A percentile compares a stretch with the other conserved stretches of the same genome.
These are phyloP conservation scores for Coniferiporia weirii DNA, from an alignment of 1,284 basidiomycete genomes.

Conservation along the genomic window DNA sequence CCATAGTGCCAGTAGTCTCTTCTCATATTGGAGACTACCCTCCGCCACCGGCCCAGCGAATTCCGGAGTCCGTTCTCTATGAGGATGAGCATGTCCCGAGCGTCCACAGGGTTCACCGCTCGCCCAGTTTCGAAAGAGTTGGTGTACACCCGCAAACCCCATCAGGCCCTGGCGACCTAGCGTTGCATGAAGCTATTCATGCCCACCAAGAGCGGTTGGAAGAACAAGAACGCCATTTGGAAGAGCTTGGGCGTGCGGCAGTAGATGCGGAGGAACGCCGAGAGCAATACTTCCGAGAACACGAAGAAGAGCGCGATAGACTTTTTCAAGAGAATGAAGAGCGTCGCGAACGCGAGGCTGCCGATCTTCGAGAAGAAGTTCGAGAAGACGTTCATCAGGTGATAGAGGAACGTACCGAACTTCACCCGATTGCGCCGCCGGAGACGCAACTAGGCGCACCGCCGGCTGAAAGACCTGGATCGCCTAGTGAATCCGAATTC, in stretches of 20 bases:
- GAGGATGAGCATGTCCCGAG: conserved; percentile 3
- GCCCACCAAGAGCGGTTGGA: conserved; percentile 50
- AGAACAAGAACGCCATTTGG: conserved; percentile 46
- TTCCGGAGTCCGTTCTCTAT: background rate
- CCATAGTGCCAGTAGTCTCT: conserved; percentile 4
- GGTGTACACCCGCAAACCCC: conserved; percentile 13
- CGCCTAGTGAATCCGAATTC: background rate
- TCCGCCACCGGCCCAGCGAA: background rate
- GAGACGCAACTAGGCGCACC: background rate
- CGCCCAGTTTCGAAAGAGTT: background rate
- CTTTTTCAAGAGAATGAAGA: conserved; percentile 56
- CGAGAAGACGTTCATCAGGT: conserved; percentile 32
- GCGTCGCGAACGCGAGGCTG: conserved; percentile 48
- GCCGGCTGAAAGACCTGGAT: background rate
- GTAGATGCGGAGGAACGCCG: conserved; percentile 55
- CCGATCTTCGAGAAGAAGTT: conserved; percentile 47
- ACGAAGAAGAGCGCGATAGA: conserved; percentile 59
- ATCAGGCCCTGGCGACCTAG: conserved; percentile 33
- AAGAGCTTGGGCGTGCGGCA: conserved; percentile 40
- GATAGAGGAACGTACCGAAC: conserved; percentile 8
- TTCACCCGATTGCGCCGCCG: background rate
- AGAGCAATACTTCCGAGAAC: conserved; percentile 54
- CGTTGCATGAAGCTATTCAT: conserved; percentile 44
- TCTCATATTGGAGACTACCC: background rate
- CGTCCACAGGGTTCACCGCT: background rate